A percentile compares a stretch with the other conserved stretches of the same genome.
Conservation (phyloP, 1,284 basidiomycete genomes). For the Malassezia slooffiae region DNA sequence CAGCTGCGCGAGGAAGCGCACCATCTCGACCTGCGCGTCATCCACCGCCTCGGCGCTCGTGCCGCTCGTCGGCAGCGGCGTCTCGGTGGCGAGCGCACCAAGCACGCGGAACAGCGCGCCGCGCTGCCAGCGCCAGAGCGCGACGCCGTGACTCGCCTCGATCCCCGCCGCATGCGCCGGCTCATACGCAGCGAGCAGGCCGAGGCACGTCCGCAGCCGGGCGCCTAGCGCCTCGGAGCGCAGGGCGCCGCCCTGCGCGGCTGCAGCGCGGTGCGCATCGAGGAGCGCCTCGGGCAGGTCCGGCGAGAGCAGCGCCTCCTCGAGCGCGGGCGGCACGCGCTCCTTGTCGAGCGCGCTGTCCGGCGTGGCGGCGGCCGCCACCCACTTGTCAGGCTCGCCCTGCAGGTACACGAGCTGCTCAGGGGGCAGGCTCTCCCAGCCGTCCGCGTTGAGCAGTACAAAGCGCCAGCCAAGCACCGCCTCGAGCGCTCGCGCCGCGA, state of each 20-base stretch:
- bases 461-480: constrained; percentile 3
- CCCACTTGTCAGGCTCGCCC: no score
- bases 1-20: constrained; percentile 8
- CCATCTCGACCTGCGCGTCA: background rate
- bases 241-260: background rate
- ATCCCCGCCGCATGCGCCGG: background rate
- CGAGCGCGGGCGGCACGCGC: background rate
- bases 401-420: no score
- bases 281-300: constrained; percentile 8
- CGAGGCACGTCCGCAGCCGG: background rate
- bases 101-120: constrained; percentile 6
- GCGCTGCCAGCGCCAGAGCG: constrained; percentile 1
- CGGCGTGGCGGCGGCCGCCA: no score
- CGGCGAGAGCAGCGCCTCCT: background rate
- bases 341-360: background rate
- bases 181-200: background rate
- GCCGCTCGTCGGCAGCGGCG: background rate
- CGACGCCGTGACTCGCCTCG: no score
- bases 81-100: background rate
- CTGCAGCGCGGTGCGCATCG: background rate
- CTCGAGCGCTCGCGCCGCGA: background rate
- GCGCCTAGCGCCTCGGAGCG: background rate
- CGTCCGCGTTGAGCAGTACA: background rate
- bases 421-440: no score
- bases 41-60: background rate